Conservation (phyloP, 73 alveolate species). For the Tetrahymena malaccensis region DNA sequence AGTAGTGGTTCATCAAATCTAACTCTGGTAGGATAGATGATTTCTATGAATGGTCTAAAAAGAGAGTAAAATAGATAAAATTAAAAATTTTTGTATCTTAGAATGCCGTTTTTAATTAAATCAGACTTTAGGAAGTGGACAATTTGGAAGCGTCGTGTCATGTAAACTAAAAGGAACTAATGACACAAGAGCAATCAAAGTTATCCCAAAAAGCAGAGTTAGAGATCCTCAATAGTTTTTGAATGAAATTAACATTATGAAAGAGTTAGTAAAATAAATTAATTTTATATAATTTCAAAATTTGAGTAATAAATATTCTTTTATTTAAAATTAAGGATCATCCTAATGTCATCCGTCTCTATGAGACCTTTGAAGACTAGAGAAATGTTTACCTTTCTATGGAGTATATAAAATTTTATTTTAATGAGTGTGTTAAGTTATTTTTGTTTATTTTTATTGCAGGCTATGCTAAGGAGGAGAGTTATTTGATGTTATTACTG, state of each 20-base stretch:
- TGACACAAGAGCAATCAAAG: constrained; percentile 74
- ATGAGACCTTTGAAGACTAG: constrained; percentile 64
- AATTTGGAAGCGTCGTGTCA: constrained; percentile 83
- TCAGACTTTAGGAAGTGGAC: constrained; percentile 76
- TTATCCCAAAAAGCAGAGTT: constrained; percentile 52
- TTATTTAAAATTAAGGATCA: constrained; percentile 35
- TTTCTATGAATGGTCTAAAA: constrained; percentile 27
- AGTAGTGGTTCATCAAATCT: constrained; percentile 18
- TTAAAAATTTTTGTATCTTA: neutral
- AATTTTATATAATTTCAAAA: no score
- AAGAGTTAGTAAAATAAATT: neutral
- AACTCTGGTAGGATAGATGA: constrained; percentile 23
- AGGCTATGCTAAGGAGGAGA: constrained; percentile 69
- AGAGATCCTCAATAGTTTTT: constrained; percentile 56
- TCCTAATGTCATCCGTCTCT: constrained; percentile 59
- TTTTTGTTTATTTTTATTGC: neutral
- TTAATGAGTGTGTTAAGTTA: neutral
- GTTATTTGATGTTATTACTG: constrained; percentile 53
- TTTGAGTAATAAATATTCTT: neutral
- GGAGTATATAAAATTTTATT: constrained; percentile 35
- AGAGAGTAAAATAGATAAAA: neutral
- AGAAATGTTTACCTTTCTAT: constrained; percentile 59
- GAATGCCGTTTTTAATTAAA: neutral
- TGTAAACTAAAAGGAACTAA: constrained; percentile 65
- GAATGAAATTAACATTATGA: constrained; percentile 47